Base-by-base conservation (phyloP, 1,139 yeast species). In the Suhomyces guaymorum region DNA sequence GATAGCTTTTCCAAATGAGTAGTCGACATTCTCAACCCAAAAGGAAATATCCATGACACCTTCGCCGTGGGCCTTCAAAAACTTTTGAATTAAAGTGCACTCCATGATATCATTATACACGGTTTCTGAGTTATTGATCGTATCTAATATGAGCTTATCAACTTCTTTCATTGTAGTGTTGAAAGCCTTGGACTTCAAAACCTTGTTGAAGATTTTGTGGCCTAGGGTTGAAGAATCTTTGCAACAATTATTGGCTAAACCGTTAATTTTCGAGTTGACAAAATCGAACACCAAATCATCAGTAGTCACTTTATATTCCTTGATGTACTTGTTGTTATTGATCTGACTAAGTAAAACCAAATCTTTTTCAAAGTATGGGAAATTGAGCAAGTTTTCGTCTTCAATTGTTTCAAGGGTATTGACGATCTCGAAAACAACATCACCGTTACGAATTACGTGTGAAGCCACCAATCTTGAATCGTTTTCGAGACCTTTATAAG, bases 1-100 rank as follows among this genome's bases (percentile, higher is more conserved):
- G 2, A 76, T 49, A 0, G 92, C 86, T 23, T 59, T 58, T 0
- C 56, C 40, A 43, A 60, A 81, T 1, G 74, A 63, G 1, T 46
- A 43, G 3, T 63, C 70, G 5, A 76, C 76, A 48, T 80, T 62
- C 5, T 60, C 64, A 0, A 84, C 92, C 12, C 53, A 53, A 46
- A 85, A 80, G 0, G 87, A 73, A 7, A 86, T 75, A 52, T 86
- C 94, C 55, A 78, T 75, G 4, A 85, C 85, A 3, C 87, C 85
- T 50, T 84, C 92, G 1, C 94, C 90, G 54, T 86, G 95, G 5
- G 50, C 52, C n/a, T 55, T 54, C 11, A 82, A 59, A 51, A 76
- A 84, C 6, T 59, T 49, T 22, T 63, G 61, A 23, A 64, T 51
- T 22, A 52, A 35, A 12, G 45, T 44, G 12, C 66, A 57, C 32